Base-by-base conservation (phyloP, 441 rosid genomes). In the Euphorbia schlechtendalii region DNA sequence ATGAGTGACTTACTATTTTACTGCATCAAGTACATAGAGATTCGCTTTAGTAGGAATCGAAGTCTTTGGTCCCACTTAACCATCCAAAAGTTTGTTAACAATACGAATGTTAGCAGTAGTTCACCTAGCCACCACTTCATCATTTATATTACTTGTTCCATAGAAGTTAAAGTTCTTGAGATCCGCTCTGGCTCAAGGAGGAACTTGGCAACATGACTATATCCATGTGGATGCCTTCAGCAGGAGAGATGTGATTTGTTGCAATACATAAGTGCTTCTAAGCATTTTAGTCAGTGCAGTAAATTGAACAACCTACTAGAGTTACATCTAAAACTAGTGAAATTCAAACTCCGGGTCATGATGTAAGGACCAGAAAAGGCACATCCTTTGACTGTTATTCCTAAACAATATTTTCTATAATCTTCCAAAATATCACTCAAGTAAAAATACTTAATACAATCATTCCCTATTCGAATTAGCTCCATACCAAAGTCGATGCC, bases 161-260 rank as follows among this genome's bases (percentile, higher is more conserved):
- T 95, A 95, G 8, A 97, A 89, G 74, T 91, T 95, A 74, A 95
- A 91, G 80, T 95, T 96, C 76, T 76, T 87, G 59, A 75, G 87
- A 1, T 86, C 96, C 72, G 91, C 99, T 20, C 95, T 46, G 80
- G 86, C 59, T 87, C 97, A 28, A 91, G 76, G 72, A 91, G 98
- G 71, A 5, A 95, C 73, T 86, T 88, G 22, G 99, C 99, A 60
- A 98, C 89, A 3, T 96, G 93, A 74, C 96, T 91, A 71, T 95
- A 98, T 71, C 85, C 89, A 62, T 95, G 92, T 79, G n/a, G n/a
- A 95, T 91, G 79, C 82, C 89, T 64, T 98, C 96, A 24, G 99
- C 99, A 6, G 98, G 99, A 48, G 99, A 95, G 49, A 91, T 91
- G 77, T 94, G 99, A 77, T 94, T 96, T 8, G 99, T 94, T 22